Evolutionary conservation across 495 filamentous ascomycete species (phyloP).

Genomic region (Aspergillus ellipticus): DNA sequence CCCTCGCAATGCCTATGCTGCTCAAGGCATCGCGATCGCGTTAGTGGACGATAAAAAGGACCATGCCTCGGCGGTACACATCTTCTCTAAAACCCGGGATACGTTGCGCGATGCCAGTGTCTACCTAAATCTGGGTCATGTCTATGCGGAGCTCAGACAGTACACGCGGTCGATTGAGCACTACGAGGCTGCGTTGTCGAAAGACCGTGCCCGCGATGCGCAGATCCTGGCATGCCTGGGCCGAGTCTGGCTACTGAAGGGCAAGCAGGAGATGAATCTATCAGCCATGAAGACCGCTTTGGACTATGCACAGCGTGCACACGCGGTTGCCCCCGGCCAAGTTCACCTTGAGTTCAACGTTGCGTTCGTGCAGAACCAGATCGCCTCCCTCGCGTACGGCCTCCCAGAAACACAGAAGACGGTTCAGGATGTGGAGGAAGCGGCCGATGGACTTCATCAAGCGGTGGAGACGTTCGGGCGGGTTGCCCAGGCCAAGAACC

Average conservation of each 20-base stretch:
- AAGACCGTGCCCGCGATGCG: slow-evolving; percentile 74
- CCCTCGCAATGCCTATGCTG: slow-evolving; percentile 88
- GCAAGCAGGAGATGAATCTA: slow-evolving; percentile 73
- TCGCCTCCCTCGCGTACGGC: slow-evolving; percentile 74
- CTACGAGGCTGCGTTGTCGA: slow-evolving; percentile 85
- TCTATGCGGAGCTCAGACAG: slow-evolving; percentile 83
- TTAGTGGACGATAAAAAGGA: slow-evolving; percentile 92
- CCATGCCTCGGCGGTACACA: slow-evolving; percentile 69
- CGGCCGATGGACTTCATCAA: slow-evolving; percentile 78
- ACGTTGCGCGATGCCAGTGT: slow-evolving; percentile 83
- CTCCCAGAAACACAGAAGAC: slow-evolving; percentile 72
- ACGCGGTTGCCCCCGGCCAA: slow-evolving; percentile 73
- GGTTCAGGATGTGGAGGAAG: slow-evolving; percentile 71
- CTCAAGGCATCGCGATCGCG: slow-evolving; percentile 92
- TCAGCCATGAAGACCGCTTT: slow-evolving; percentile 80
- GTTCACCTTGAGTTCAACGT: slow-evolving; percentile 95
- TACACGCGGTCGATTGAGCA: slow-evolving; percentile 84
- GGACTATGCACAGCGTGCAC: slow-evolving; percentile 83
- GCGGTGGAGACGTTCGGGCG: slow-evolving; percentile 79
- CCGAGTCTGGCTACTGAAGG: slow-evolving; percentile 87
- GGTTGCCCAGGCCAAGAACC: slow-evolving; percentile 75
- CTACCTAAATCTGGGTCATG: slow-evolving; percentile 87
- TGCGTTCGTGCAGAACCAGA: slow-evolving; percentile 92
- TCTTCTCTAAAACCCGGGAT: slow-evolving; percentile 84
- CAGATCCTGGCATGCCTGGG: slow-evolving; percentile 86